Conservation (phyloP, 352 stramenopile genomes). For the Globisporangium sylvaticum region DNA sequence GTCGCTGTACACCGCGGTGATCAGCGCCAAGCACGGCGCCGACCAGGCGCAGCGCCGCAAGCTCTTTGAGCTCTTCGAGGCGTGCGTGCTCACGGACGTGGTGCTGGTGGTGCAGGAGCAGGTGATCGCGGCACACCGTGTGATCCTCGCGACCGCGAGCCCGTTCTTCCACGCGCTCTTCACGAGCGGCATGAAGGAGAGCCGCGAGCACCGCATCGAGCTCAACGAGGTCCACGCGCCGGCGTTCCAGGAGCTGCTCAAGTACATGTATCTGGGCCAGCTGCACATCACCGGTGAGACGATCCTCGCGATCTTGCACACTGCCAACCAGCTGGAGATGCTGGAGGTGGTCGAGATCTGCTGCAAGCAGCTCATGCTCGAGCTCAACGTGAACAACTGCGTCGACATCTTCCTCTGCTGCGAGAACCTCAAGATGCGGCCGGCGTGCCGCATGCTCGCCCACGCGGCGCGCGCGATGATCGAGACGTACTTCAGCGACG, state of each 20-base stretch:
- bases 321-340: constrained; percentile 70
- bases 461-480: constrained; percentile 60
- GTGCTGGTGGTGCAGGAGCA: constrained; percentile 48
- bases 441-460: constrained; percentile 43
- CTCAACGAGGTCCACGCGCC: constrained; percentile 42
- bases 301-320: constrained; percentile 58
- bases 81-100: constrained; percentile 56
- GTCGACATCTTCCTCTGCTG: constrained; percentile 74
- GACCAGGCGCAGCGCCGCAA: constrained; percentile 35
- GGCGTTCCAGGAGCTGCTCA: constrained; percentile 47
- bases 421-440: constrained; percentile 46
- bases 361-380: constrained; percentile 69
- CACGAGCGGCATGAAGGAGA: constrained; percentile 72
- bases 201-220: constrained; percentile 32
- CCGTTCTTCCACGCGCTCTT: constrained; percentile 77
- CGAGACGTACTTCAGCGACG: constrained; percentile 54
- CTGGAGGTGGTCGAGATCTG: constrained; percentile 64
- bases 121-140: constrained; percentile 47
- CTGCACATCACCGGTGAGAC: constrained; percentile 48
- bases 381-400: constrained; percentile 61
- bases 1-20: constrained; percentile 9
- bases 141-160: constrained; percentile 57
- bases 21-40: constrained; percentile 12
- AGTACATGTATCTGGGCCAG: constrained; percentile 72
- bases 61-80: constrained; percentile 45